A percentile compares a stretch with the other conserved stretches of the same genome.
phyloP scores from a whole-genome alignment of 345 rosid species.

The Citrus australasica region DNA sequence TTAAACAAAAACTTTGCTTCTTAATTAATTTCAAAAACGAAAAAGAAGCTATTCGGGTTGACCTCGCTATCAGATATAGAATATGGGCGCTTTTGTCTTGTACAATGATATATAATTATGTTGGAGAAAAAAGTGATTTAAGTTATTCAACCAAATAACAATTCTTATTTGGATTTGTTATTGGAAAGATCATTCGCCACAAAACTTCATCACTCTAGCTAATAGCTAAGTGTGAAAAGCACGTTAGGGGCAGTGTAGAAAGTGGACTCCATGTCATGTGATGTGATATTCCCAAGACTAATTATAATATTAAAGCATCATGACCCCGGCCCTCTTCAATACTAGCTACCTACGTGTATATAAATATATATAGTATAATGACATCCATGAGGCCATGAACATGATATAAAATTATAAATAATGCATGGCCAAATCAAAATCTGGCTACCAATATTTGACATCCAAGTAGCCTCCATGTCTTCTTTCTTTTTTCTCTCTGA shows the following conservation, averaged over 20 bases:
- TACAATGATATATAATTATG: constrained; percentile 4
- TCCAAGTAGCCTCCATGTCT: constrained; percentile 4
- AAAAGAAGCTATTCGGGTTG: constrained; percentile 25
- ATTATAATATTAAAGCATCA: background rate
- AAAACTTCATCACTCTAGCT: background rate
- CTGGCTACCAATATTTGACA: background rate
- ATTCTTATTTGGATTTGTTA: constrained; percentile 9
- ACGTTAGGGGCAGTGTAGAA: constrained; percentile 30
- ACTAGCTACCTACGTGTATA: background rate
- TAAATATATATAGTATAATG: constrained; percentile 22
- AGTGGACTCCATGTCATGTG: constrained; percentile 44
- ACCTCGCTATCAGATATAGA: constrained; percentile 22
- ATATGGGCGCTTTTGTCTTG: background rate
- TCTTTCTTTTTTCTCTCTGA: background rate
- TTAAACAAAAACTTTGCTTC: background rate
- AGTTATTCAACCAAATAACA: constrained; percentile 1
- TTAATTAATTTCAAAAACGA: constrained; percentile 16
- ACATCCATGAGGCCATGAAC: constrained; percentile 15
- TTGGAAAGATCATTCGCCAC: background rate
- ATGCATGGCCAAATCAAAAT: constrained; percentile 33
- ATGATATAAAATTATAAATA: constrained; percentile 9
- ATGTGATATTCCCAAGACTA: constrained; percentile 3
- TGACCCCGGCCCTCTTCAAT: constrained; percentile 4
- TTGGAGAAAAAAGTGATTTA: constrained; percentile 7
- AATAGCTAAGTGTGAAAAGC: constrained; percentile 29